A percentile compares a stretch with the other conserved stretches of the same genome.
Conservation (phyloP, 106 monocot species). For the Posidonia australis region DNA sequence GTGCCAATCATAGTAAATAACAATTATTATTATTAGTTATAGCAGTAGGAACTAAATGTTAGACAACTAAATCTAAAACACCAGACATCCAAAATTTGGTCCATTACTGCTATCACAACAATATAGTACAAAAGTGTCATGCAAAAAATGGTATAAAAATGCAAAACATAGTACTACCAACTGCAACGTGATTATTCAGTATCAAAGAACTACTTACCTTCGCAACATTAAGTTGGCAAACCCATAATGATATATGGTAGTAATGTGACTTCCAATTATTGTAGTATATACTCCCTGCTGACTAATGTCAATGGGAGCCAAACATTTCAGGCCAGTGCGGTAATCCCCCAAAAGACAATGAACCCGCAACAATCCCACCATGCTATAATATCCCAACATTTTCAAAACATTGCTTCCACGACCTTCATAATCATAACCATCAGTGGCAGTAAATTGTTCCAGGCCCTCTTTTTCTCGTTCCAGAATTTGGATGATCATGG, state of each 20-base stretch:
- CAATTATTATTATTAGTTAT: too few relatives aligned
- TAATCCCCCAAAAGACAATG: conserved; percentile 97
- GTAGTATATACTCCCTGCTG: conserved; percentile 87
- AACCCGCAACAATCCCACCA: conserved; percentile 81
- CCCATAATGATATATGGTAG: conserved; percentile 91
- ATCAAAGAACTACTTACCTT: conserved; percentile 31
- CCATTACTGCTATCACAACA: too few relatives aligned
- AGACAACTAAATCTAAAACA: too few relatives aligned
- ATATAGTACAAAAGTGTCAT: too few relatives aligned
- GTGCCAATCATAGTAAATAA: too few relatives aligned
- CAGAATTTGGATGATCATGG: conserved; percentile 65
- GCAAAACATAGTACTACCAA: neutral
- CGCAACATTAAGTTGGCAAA: conserved; percentile 90
- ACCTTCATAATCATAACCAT: conserved; percentile 91
- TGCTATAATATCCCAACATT: conserved; percentile 93
- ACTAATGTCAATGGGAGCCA: conserved; percentile 80
- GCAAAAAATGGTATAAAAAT: neutral
- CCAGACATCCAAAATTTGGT: too few relatives aligned
- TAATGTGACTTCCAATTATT: conserved; percentile 91
- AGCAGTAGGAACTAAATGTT: too few relatives aligned
- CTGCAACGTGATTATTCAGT: neutral
- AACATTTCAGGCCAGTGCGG: conserved; percentile 72
- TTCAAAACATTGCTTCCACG: conserved; percentile 96
- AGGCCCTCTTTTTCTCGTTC: conserved; percentile 91
- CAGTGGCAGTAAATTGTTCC: conserved; percentile 71